These are phyloP conservation scores for Ophiostoma populinum DNA, from an alignment of 2,329 filamentous ascomycete species.

Conservation along the genomic window DNA sequence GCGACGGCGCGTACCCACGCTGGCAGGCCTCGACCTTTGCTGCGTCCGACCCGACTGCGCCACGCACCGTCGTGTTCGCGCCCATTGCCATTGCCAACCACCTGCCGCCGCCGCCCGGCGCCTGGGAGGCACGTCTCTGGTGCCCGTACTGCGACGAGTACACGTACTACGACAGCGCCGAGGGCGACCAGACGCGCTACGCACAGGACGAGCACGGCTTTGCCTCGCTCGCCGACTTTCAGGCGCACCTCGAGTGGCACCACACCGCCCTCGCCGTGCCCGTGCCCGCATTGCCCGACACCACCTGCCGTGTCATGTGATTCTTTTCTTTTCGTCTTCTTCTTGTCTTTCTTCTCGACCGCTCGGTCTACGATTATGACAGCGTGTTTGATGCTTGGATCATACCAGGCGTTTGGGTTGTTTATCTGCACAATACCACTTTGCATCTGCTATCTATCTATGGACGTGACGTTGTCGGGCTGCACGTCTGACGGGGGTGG, in stretches of 20 bases:
- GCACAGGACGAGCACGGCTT: constrained; percentile 31
- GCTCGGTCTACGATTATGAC: no score
- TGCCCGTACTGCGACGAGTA: constrained; percentile 42
- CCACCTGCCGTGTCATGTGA: constrained; percentile 21
- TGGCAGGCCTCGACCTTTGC: constrained; percentile 35
- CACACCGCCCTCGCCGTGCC: constrained; percentile 27
- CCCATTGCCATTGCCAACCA: constrained; percentile 42
- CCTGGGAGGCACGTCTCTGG: constrained; percentile 33
- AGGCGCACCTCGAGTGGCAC: constrained; percentile 39
- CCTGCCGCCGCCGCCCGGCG: constrained; percentile 28
- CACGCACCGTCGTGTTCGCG: constrained; percentile 36
- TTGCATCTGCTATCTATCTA: no score
- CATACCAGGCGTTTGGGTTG: no score
- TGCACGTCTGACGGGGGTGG: no score
- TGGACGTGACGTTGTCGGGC: no score
- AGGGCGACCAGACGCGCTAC: constrained; percentile 31
- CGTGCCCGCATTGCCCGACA: constrained; percentile 17
- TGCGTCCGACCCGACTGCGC: constrained; percentile 21
- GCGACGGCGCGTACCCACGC: constrained; percentile 18
- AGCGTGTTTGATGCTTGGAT: no score
- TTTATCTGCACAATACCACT: no score
- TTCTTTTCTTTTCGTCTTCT: background rate
- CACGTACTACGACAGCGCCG: constrained; percentile 30
- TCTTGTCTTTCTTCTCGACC: background rate
- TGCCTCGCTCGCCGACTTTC: constrained; percentile 29